Percentiles rank a stretch among this genome's conserved stretches.
phyloP scores from a whole-genome alignment of 495 filamentous ascomycete genomes.

The Aspergillus coremiiformis region DNA sequence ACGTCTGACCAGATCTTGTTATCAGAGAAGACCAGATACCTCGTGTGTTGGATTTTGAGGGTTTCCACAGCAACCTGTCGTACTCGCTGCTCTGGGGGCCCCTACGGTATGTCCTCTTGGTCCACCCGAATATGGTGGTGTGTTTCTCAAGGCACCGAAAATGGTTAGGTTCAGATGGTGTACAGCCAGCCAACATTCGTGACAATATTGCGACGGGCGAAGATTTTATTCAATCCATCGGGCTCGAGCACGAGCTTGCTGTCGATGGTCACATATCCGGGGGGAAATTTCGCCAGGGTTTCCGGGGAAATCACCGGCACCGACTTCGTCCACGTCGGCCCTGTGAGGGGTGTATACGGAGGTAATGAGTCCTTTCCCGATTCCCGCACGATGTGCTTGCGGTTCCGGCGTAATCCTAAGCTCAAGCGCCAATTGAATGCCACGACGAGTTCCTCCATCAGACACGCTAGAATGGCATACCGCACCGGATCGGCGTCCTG shows the following conservation, averaged over 20 bases:
- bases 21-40: neutral
- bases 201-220: neutral
- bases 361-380: slow-evolving; percentile 16
- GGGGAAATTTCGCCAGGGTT: neutral
- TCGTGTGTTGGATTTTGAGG: neutral
- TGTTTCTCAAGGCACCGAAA: no score
- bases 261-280: neutral
- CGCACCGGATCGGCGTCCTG: slow-evolving; percentile 28
- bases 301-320: neutral
- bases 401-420: slow-evolving; percentile 28
- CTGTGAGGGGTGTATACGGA: slow-evolving; percentile 12
- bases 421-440: slow-evolving; percentile 35
- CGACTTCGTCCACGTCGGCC: neutral
- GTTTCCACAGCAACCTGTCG: neutral
- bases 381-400: slow-evolving; percentile 22
- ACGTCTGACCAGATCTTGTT: no score
- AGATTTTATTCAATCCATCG: neutral
- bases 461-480: slow-evolving; percentile 33
- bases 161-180: neutral
- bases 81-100: neutral
- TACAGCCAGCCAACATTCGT: slow-evolving; percentile 7
- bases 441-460: slow-evolving; percentile 29
- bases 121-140: no score
- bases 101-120: neutral
- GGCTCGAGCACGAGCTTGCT: neutral